A percentile compares a stretch with the other conserved stretches of the same genome.
These are phyloP conservation scores for Kalaharituber pfeilii DNA, from an alignment of 2,329 filamentous ascomycete species.

Conservation along the genomic window DNA sequence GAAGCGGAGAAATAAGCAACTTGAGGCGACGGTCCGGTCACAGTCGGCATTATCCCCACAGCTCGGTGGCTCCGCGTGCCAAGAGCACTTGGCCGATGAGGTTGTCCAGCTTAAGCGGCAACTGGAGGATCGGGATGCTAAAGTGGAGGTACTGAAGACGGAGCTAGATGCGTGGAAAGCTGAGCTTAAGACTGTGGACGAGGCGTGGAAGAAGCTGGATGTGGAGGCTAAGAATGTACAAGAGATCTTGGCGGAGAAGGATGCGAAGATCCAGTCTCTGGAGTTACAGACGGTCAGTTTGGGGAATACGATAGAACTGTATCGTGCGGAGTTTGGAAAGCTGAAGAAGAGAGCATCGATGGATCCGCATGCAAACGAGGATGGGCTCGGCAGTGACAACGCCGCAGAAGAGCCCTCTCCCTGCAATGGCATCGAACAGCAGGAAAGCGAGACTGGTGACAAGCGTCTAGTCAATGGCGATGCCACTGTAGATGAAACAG, in stretches of 20 bases:
- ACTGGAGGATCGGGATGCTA: constrained; percentile 12
- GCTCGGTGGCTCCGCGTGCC: neutral
- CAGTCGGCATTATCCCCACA: neutral
- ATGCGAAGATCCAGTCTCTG: constrained; percentile 10
- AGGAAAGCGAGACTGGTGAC: neutral
- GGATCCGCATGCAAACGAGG: neutral
- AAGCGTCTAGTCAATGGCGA: neutral
- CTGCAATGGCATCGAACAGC: neutral
- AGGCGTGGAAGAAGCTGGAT: constrained; percentile 8
- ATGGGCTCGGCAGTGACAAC: neutral
- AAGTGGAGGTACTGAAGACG: constrained; percentile 7
- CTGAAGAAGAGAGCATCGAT: constrained; percentile 2
- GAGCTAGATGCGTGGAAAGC: constrained; percentile 10
- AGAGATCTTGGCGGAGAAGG: constrained; percentile 4
- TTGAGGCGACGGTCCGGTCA: constrained; percentile 10
- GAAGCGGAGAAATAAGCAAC: constrained; percentile 13
- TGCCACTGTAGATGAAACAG: neutral
- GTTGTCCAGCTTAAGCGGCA: constrained; percentile 11
- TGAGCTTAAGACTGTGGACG: constrained; percentile 14
- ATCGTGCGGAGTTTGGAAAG: constrained; percentile 9
- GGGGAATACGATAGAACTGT: constrained; percentile 7
- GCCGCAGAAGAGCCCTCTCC: neutral
- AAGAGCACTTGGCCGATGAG: neutral
- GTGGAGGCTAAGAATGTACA: constrained; percentile 7
- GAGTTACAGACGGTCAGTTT: constrained; percentile 10